Evolutionary conservation across 2,329 filamentous ascomycete genomes (phyloP), one percentile per base, ranked within the genome.

Genomic region (Epichloe sp.): DNA sequence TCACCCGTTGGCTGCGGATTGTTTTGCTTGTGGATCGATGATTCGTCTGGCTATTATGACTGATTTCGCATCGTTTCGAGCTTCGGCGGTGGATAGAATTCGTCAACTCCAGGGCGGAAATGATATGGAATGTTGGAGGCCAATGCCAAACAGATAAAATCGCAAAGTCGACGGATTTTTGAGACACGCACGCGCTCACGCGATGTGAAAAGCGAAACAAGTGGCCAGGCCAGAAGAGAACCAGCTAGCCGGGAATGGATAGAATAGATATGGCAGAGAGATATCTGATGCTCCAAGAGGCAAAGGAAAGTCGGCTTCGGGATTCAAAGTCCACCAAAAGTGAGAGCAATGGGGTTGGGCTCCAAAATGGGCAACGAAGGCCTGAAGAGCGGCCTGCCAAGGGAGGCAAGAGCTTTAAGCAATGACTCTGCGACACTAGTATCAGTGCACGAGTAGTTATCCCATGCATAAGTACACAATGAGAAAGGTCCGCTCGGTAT

Each of bases 31-130:
- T 42, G 10, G 34, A 37, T 19, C 17, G 41, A 21, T 38, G 5
- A 23, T 49, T 3, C 23, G 36, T 36, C 12, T 36, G 49, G 7
- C 49, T 44, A 40, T 15, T 35, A 23, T 26, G 44, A 21, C 48
- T 15, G 40, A 50, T 34, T 48, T 48, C 41, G 34, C 52, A 53
- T 53, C 23, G 34, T 44, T 45, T 53, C 48, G 45, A 40, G 42
- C n/a, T 36, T 40, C 40, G 40, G 19, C 31, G 23, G 48, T 14
- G 21, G 44, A 14, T 15, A 19, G 34, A 17, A 34, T 31, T 40
- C 41, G 44, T 38, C 19, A 37, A n/a, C 10, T 48, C 31, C 40
- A 31, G 40, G 23, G 34, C 43, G 21, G 31, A 19, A 37, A 26
- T 43, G 31, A 19, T 21, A 26, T 43, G 47, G 37, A 49, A 47